These are phyloP conservation scores for Leccinum boreale DNA, from an alignment of 768 basidiomycete genomes.

Conservation along the genomic window DNA sequence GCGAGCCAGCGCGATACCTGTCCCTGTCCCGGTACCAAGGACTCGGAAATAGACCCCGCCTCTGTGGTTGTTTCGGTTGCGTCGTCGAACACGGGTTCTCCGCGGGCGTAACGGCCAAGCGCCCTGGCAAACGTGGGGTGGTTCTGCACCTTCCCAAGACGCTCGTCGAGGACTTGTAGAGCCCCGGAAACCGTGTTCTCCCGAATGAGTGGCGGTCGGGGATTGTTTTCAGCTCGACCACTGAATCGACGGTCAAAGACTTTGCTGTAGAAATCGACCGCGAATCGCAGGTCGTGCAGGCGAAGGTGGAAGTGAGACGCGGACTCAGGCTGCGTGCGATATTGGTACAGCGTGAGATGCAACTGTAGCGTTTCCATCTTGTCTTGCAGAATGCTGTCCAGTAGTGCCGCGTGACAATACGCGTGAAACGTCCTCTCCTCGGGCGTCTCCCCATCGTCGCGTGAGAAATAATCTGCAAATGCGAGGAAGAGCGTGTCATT, in stretches of 20 bases:
- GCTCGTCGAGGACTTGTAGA: constrained; percentile 57
- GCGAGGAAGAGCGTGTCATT: constrained; percentile 77
- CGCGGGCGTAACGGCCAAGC: constrained; percentile 55
- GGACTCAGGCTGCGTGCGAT: constrained; percentile 56
- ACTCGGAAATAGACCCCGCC: constrained; percentile 7
- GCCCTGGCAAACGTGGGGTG: constrained; percentile 24
- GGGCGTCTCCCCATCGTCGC: constrained; percentile 54
- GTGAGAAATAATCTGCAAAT: constrained; percentile 76
- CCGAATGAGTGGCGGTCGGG: constrained; percentile 64
- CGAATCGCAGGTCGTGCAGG: constrained; percentile 72
- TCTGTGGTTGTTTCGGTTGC: constrained; percentile 3
- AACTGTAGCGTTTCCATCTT: constrained; percentile 77
- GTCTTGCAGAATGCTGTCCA: constrained; percentile 90
- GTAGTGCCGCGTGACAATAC: constrained; percentile 71
- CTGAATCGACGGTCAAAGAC: constrained; percentile 75
- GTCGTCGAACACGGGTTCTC: constrained; percentile 39
- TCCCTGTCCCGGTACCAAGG: constrained; percentile 1
- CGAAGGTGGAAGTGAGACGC: constrained; percentile 64
- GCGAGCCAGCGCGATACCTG: constrained; percentile 44
- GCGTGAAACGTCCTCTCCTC: constrained; percentile 61
- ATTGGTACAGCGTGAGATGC: constrained; percentile 68
- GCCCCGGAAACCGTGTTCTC: constrained; percentile 69
- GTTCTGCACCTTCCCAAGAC: constrained; percentile 43
- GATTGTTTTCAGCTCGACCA: constrained; percentile 62
- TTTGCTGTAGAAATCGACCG: constrained; percentile 72